Conservation (phyloP, 2,329 filamentous ascomycete species). For the Helicocarpus griseus region DNA sequence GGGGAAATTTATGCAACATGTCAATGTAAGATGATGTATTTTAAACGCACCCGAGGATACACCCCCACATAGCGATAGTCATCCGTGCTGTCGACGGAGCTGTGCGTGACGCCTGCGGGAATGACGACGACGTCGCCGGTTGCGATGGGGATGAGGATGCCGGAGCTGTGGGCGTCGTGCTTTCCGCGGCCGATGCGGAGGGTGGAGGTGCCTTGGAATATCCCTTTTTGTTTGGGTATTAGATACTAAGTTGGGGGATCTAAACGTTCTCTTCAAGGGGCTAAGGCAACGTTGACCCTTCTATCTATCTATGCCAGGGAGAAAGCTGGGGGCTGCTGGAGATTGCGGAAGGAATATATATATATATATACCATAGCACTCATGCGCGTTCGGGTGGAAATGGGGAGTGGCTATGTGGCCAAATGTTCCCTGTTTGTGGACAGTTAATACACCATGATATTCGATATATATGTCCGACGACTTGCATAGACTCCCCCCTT, state of each 20-base stretch:
- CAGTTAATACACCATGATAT: not conserved
- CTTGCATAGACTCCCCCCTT: not conserved
- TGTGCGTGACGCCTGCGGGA: slow-evolving; percentile 27
- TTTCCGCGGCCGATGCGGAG: slow-evolving; percentile 23
- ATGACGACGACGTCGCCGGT: slow-evolving; percentile 28
- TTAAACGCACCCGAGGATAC: slow-evolving; percentile 23
- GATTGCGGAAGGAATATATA: not conserved
- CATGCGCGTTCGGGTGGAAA: slow-evolving; percentile 30
- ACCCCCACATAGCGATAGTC: slow-evolving; percentile 28
- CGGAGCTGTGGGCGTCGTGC: slow-evolving; percentile 14
- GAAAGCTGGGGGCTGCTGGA: not conserved
- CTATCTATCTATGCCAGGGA: too few species aligned
- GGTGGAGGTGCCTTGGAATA: slow-evolving; percentile 20
- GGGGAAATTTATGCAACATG: too few species aligned
- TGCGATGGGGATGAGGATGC: slow-evolving; percentile 14
- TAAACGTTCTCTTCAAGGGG: too few species aligned
- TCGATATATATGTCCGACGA: not conserved
- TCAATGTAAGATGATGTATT: not conserved
- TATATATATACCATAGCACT: slow-evolving; percentile 25
- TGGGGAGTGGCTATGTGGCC: slow-evolving; percentile 18
- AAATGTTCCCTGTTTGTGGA: slow-evolving; percentile 16
- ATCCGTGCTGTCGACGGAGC: slow-evolving; percentile 18
- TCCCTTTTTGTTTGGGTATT: slow-evolving; percentile 6
- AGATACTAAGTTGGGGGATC: not conserved
- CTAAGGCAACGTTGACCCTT: too few species aligned